A percentile compares a stretch with the other conserved stretches of the same genome.
phyloP scores from a whole-genome alignment of 805 yeast species.

The Jamesozyma gamospora region DNA sequence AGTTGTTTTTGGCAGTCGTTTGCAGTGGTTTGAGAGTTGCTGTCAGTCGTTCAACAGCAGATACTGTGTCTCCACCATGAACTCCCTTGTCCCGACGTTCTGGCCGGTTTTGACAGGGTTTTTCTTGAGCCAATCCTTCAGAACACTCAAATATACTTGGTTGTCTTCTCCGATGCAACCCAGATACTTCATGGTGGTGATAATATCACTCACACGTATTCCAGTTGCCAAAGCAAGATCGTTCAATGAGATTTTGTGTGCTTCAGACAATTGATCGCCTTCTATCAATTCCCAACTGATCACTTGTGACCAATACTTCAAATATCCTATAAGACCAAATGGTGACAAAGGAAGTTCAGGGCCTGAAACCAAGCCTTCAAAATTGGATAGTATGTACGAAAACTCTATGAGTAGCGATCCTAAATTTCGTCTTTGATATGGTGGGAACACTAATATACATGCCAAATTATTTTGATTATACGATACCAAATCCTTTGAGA shows the following conservation, averaged over 20 bases:
- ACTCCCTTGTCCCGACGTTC: constrained; percentile 1
- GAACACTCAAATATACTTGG: constrained; percentile 9
- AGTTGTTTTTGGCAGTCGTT: too few species aligned
- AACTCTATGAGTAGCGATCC: constrained; percentile 78
- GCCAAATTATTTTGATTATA: constrained; percentile 77
- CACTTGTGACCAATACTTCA: constrained; percentile 62
- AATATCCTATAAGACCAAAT: constrained; percentile 65
- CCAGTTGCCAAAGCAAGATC: constrained; percentile 50
- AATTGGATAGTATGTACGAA: constrained; percentile 65
- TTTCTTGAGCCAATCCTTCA: constrained; percentile 14
- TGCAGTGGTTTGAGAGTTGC: too few species aligned
- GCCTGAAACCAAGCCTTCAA: constrained; percentile 60
- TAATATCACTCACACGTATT: constrained; percentile 51
- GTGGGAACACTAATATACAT: constrained; percentile 86
- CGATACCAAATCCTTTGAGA: constrained; percentile 75
- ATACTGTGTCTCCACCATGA: constrained; percentile 19
- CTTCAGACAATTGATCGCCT: constrained; percentile 30
- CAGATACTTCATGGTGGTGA: constrained; percentile 51
- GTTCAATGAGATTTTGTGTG: constrained; percentile 33
- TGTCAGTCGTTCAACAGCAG: constrained; percentile 22
- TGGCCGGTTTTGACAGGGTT: not conserved
- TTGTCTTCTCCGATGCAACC: constrained; percentile 30
- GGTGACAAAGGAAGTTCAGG: constrained; percentile 89
- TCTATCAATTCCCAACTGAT: constrained; percentile 36
- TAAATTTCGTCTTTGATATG: constrained; percentile 67